phyloP scores from a whole-genome alignment of 139 green algal genomes.

The Coelastrella sp. region DNA sequence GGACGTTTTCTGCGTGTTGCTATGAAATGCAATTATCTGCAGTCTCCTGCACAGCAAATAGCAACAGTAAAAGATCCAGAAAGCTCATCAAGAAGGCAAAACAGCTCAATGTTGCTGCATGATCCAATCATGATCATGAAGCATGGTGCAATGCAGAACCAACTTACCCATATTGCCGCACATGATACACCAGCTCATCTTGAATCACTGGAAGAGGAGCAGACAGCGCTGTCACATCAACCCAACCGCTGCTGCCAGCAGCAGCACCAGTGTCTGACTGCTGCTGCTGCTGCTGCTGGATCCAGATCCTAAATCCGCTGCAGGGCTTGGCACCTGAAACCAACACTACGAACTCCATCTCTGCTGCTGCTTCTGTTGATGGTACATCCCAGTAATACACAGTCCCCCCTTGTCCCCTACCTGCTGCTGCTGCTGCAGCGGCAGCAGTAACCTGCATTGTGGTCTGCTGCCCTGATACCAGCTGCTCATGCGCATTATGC shows the following conservation, averaged over 20 bases:
- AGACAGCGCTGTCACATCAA: not conserved
- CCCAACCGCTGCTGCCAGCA: not conserved
- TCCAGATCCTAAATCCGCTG: conserved; percentile 46
- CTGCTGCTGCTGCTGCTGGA: conserved; percentile 25
- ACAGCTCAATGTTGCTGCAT: no score
- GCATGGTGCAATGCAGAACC: not conserved
- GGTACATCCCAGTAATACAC: not conserved
- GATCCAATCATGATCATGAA: no score
- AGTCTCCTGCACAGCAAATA: no score
- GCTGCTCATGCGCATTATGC: not conserved
- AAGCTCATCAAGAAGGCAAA: no score
- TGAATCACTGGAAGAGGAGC: not conserved
- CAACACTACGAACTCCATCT: not conserved
- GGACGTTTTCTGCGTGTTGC: no score
- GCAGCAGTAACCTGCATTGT: not conserved
- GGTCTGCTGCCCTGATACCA: not conserved
- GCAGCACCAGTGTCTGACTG: not conserved
- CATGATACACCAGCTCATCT: conserved; percentile 13
- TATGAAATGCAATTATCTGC: no score
- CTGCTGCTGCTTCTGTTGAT: not conserved
- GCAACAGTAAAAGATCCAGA: no score
- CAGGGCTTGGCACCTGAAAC: conserved; percentile 48
- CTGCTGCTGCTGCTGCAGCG: conserved; percentile 27
- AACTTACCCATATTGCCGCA: conserved; percentile 23
- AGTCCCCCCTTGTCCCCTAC: not conserved